Conservation (phyloP, 148 eudicot species). For the Pharnaceum exiguum region DNA sequence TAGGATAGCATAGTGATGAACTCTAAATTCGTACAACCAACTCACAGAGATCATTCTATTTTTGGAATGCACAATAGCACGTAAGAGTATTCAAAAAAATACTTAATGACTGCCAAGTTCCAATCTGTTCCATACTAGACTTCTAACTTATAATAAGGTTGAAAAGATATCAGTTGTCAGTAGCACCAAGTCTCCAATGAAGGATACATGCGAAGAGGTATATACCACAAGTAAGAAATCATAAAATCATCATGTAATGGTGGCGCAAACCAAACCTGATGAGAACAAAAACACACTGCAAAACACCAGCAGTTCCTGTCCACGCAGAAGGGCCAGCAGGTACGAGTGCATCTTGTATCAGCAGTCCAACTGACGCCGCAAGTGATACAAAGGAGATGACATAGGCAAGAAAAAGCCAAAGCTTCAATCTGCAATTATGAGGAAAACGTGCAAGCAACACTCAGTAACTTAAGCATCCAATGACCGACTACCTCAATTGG, state of each 20-base stretch:
- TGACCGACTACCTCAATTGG: too few species aligned
- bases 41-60: too few species aligned
- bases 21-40: too few species aligned
- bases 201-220: background rate
- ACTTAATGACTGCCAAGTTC: background rate
- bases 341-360: conserved; percentile 82
- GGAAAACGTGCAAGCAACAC: background rate
- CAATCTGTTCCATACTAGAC: too few species aligned
- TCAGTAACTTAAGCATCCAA: conserved; percentile 1
- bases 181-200: background rate
- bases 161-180: too few species aligned
- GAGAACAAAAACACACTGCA: conserved; percentile 86
- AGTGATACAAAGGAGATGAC: conserved; percentile 86
- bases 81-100: too few species aligned
- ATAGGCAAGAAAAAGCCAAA: conserved; percentile 95
- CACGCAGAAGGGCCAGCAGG: conserved; percentile 78
- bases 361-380: conserved; percentile 89
- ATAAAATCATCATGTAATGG: background rate
- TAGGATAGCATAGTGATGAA: too few species aligned
- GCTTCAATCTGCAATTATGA: conserved; percentile 66
- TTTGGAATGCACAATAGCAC: too few species aligned
- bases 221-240: background rate
- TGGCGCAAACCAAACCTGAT: conserved; percentile 46
- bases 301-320: conserved; percentile 93
- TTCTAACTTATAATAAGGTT: too few species aligned